Conservation (phyloP, 768 basidiomycete species). For the Amanita subjunquillea region DNA sequence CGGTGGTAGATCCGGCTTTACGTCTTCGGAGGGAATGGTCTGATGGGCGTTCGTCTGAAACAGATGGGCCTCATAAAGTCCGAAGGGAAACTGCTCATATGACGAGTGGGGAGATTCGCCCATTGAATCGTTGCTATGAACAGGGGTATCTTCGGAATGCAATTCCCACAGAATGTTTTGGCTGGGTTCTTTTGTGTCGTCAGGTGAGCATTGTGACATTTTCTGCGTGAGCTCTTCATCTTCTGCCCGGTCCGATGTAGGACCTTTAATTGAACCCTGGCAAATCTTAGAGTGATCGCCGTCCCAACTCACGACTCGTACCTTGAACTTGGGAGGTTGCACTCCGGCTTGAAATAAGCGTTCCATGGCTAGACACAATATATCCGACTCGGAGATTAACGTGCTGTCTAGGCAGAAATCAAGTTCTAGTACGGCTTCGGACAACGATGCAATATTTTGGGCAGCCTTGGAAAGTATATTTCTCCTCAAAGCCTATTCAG, state of each 20-base stretch:
- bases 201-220: conserved; percentile 2
- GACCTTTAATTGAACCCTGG: neutral
- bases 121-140: neutral
- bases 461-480: conserved; percentile 17
- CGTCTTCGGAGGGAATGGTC: neutral
- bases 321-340: conserved; percentile 38
- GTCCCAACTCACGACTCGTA: conserved; percentile 9
- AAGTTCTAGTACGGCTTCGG: conserved; percentile 14
- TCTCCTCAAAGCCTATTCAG: conserved; percentile 17
- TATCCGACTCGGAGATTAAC: conserved; percentile 19
- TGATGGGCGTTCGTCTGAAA: neutral
- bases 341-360: conserved; percentile 31
- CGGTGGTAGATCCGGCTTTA: neutral
- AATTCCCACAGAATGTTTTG: neutral
- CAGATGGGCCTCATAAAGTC: neutral
- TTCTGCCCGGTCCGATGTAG: neutral
- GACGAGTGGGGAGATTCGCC: neutral
- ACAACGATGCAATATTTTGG: conserved; percentile 18
- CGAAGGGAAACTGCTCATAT: neutral
- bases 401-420: conserved; percentile 10
- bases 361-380: conserved; percentile 31
- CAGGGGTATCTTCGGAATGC: neutral
- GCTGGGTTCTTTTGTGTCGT: neutral
- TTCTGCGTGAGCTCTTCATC: conserved; percentile 9
- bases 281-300: neutral